Evolutionary conservation across 2,329 filamentous ascomycete genomes (phyloP).

Genomic region (Neopestalotiopsis sp.): DNA sequence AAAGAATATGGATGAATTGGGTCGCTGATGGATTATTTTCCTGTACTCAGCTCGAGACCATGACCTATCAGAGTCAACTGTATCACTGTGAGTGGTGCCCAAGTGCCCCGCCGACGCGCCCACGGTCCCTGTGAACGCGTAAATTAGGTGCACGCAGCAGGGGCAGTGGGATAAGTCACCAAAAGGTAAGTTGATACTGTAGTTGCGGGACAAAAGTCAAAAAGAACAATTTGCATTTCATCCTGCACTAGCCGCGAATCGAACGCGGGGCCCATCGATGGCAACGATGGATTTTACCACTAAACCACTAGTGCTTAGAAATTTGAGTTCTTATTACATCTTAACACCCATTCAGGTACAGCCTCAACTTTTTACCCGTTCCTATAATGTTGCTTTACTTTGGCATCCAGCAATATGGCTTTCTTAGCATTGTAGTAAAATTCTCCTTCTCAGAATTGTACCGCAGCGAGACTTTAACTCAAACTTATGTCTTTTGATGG

Average conservation of each 20-base stretch:
- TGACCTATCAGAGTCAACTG: neutral
- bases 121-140: neutral
- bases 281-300: conserved; percentile 60
- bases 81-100: neutral
- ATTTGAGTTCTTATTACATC: no score
- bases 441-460: no score
- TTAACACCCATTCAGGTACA: no score
- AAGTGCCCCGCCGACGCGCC: conserved; percentile 1
- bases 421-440: no score
- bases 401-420: no score
- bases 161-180: neutral
- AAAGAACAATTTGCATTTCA: neutral
- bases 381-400: no score
- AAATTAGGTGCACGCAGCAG: neutral
- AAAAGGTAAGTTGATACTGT: neutral
- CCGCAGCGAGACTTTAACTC: no score
- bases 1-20: neutral
- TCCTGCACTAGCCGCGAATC: conserved; percentile 43
- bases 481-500: no score
- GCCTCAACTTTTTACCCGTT: no score
- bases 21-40: neutral
- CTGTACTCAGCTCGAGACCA: neutral
- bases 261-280: conserved; percentile 56
- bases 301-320: conserved; percentile 55
- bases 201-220: neutral